phyloP scores from a whole-genome alignment of 495 filamentous ascomycete species.

The Xylaria sp. region DNA sequence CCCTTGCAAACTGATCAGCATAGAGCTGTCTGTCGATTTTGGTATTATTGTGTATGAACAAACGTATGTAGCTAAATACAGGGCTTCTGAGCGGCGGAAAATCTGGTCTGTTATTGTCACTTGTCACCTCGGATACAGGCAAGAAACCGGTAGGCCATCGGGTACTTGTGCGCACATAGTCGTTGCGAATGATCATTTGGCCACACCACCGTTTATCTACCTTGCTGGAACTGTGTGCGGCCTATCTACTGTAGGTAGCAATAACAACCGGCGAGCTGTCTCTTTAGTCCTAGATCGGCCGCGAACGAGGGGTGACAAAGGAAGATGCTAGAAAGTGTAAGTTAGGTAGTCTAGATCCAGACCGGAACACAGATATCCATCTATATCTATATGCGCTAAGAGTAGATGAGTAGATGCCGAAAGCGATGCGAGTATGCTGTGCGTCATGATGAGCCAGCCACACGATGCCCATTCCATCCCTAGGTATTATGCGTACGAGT shows the following conservation, averaged over 20 bases:
- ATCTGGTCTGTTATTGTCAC: not conserved
- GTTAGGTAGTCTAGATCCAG: not conserved
- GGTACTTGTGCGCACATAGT: not conserved
- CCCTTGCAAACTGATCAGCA: not conserved
- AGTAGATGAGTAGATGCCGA: not conserved
- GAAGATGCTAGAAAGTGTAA: not conserved
- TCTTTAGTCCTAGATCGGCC: not conserved
- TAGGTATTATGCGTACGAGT: not conserved
- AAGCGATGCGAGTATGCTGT: constrained; percentile 1
- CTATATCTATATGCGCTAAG: not conserved
- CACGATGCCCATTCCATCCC: constrained; percentile 2
- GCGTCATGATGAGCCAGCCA: constrained; percentile 9
- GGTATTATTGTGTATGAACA: not conserved
- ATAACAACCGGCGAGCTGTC: not conserved
- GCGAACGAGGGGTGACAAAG: not conserved
- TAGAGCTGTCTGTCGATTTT: not conserved
- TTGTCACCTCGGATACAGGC: not conserved
- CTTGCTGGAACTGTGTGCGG: not conserved
- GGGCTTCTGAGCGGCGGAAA: not conserved
- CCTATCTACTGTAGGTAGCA: not conserved
- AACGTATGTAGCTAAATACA: not conserved
- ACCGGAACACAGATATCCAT: not conserved
- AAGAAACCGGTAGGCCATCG: not conserved
- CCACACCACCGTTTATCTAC: not conserved
- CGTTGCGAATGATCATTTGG: not conserved